Percentiles rank a stretch among this genome's conserved stretches.
These are phyloP conservation scores for Xylariaceae sp. DNA, from an alignment of 2,329 filamentous ascomycete species.

Conservation along the genomic window DNA sequence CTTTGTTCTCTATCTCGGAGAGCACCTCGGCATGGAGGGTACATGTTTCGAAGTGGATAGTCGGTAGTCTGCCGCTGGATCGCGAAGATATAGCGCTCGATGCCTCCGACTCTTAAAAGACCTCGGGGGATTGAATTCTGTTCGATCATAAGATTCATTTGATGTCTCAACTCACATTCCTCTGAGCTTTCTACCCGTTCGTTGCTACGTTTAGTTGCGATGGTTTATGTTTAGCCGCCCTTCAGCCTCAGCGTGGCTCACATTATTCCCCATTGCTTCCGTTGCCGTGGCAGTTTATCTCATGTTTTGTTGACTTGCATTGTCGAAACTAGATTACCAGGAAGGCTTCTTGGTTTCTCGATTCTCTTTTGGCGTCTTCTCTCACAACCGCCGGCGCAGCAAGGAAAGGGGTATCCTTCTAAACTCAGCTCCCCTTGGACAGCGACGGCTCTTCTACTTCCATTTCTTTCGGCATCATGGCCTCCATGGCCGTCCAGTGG, in stretches of 20 bases:
- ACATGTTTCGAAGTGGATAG: conserved; percentile 9
- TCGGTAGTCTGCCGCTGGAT: conserved; percentile 5
- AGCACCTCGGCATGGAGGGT: conserved; percentile 12
- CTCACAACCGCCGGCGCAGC: no score
- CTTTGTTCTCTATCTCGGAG: conserved; percentile 15
- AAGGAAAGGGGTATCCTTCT: no score
- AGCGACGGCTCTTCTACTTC: conserved; percentile 11
- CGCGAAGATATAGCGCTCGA: conserved; percentile 8
- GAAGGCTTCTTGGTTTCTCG: conserved; percentile 8
- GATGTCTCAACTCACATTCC: conserved; percentile 24
- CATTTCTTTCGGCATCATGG: conserved; percentile 18
- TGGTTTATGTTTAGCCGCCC: conserved; percentile 16
- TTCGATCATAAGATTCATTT: conserved; percentile 12
- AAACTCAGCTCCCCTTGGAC: no score
- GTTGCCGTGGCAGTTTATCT: conserved; percentile 23
- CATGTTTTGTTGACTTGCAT: conserved; percentile 26
- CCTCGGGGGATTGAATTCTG: conserved; percentile 21
- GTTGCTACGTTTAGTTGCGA: conserved; percentile 18
- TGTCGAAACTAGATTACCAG: conserved; percentile 19
- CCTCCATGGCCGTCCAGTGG: conserved; percentile 22
- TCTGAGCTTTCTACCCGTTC: conserved; percentile 13
- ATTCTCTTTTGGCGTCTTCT: conserved; percentile 10
- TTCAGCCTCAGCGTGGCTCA: conserved; percentile 21
- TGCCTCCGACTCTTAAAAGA: conserved; percentile 19
- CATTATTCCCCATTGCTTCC: conserved; percentile 18